phyloP scores from a whole-genome alignment of 345 rosid genomes.

The Corchorus capsularis region DNA sequence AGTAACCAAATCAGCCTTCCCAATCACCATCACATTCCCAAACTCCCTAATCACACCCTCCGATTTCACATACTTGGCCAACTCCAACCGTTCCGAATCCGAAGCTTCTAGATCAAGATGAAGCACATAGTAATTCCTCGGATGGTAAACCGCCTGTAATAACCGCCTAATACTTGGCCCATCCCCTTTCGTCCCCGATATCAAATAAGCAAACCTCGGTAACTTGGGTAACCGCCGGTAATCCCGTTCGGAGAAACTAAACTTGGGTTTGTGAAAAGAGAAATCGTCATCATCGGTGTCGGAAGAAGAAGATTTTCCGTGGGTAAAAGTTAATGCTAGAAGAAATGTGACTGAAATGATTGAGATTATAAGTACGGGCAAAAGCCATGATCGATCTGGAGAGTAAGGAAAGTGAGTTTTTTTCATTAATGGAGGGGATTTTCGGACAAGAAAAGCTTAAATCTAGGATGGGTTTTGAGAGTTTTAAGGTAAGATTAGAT shows the following conservation, averaged over 20 bases:
- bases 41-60: conserved; percentile 54
- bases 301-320: conserved; percentile 33
- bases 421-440: conserved; percentile 45
- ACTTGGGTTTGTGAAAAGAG: conserved; percentile 21
- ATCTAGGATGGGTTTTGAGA: neutral
- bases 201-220: conserved; percentile 73
- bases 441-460: neutral
- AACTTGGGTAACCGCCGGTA: conserved; percentile 31
- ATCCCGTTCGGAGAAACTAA: conserved; percentile 19
- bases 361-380: conserved; percentile 35
- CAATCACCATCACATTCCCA: conserved; percentile 82
- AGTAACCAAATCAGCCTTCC: conserved; percentile 77
- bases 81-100: conserved; percentile 71
- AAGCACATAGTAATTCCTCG: conserved; percentile 72
- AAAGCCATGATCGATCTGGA: conserved; percentile 49
- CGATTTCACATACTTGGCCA: conserved; percentile 72
- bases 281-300: neutral
- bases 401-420: conserved; percentile 48
- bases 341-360: conserved; percentile 44
- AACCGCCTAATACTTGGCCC: conserved; percentile 57
- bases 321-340: conserved; percentile 36
- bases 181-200: conserved; percentile 83
- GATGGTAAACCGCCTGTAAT: conserved; percentile 73
- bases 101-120: conserved; percentile 90
- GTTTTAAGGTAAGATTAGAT: neutral